Percentiles rank a stretch among this genome's conserved stretches.
phyloP scores from a whole-genome alignment of 1,284 basidiomycete species.

The Pseudozyma thailandica region DNA sequence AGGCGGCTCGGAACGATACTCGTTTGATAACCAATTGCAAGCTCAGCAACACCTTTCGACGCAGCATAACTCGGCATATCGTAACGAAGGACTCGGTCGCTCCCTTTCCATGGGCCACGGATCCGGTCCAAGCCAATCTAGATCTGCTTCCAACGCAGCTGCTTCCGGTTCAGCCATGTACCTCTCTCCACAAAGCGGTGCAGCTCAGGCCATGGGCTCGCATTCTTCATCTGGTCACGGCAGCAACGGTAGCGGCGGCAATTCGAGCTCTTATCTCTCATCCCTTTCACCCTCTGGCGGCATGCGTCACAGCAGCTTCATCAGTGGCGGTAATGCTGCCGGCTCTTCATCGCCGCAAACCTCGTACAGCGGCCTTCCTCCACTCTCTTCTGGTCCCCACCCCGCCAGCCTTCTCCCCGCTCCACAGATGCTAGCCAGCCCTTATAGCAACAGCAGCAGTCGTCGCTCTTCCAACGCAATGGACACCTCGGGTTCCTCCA shows the following conservation, averaged over 20 bases:
- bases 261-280: constrained; percentile 18
- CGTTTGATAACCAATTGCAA: constrained; percentile 29
- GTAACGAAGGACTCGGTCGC: constrained; percentile 34
- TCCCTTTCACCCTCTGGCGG: constrained; percentile 35
- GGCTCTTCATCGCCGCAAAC: constrained; percentile 20
- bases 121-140: constrained; percentile 25
- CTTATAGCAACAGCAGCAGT: constrained; percentile 39
- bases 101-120: constrained; percentile 50
- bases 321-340: constrained; percentile 14
- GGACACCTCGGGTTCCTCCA: constrained; percentile 46
- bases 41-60: constrained; percentile 13
- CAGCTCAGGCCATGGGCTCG: constrained; percentile 14
- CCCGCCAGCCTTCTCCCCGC: constrained; percentile 33
- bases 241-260: constrained; percentile 22
- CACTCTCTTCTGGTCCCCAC: constrained; percentile 27
- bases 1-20: constrained; percentile 22
- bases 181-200: constrained; percentile 35
- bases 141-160: constrained; percentile 22
- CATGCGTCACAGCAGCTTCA: constrained; percentile 45
- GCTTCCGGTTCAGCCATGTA: constrained; percentile 31
- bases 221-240: constrained; percentile 23
- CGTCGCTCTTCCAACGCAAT: constrained; percentile 50
- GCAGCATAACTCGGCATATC: constrained; percentile 28
- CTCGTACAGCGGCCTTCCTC: constrained; percentile 39
- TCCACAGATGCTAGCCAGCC: constrained; percentile 38